phyloP scores from a whole-genome alignment of 2,329 filamentous ascomycete species.

The Venturia pyrina region DNA sequence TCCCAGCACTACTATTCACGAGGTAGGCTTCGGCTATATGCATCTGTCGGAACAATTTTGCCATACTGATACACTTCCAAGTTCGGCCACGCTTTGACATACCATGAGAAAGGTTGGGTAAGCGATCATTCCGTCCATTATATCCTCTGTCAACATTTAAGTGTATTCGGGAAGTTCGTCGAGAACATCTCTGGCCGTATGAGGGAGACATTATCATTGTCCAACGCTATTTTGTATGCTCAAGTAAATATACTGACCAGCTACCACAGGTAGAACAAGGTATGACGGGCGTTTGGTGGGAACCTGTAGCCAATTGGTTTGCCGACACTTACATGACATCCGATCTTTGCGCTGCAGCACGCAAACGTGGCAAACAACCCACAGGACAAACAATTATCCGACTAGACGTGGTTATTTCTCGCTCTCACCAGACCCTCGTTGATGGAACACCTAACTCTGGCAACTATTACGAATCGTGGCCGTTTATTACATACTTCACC shows the following conservation, averaged over 20 bases:
- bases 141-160: neutral
- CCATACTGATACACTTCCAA: neutral
- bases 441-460: slow-evolving; percentile 28
- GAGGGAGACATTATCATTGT: neutral
- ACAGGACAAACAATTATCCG: slow-evolving; percentile 31
- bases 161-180: neutral
- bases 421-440: slow-evolving; percentile 40
- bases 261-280: slow-evolving; percentile 29
- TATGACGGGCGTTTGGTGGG: slow-evolving; percentile 42
- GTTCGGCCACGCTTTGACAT: slow-evolving; percentile 40
- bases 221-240: neutral
- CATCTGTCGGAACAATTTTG: no score
- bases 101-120: slow-evolving; percentile 24
- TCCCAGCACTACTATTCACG: slow-evolving; percentile 37
- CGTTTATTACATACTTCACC: slow-evolving; percentile 39
- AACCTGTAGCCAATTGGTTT: slow-evolving; percentile 41
- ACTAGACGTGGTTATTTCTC: slow-evolving; percentile 35
- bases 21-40: slow-evolving; percentile 15
- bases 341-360: slow-evolving; percentile 31
- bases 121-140: neutral
- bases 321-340: slow-evolving; percentile 41
- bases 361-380: slow-evolving; percentile 27
- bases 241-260: neutral
- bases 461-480: slow-evolving; percentile 45
- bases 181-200: neutral